Percentiles rank a stretch among this genome's conserved stretches.
phyloP scores from a whole-genome alignment of 441 rosid genomes.

The Croton setiger region DNA sequence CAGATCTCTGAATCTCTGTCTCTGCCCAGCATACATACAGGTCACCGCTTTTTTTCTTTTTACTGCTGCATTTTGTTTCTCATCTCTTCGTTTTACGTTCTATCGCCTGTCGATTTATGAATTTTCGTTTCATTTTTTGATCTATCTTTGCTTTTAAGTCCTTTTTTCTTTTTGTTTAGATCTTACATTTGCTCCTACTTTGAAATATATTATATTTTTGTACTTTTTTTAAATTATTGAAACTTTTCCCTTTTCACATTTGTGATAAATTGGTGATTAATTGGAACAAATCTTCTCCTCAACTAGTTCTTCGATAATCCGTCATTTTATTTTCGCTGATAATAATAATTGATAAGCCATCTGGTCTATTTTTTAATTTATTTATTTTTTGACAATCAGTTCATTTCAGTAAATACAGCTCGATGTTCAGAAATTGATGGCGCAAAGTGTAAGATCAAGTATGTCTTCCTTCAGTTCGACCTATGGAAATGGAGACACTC shows the following conservation, averaged over 20 bases:
- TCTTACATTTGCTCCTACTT: not conserved
- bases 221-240: too few relatives aligned
- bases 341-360: too few relatives aligned
- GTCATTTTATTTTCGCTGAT: too few relatives aligned
- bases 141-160: not conserved
- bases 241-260: not conserved
- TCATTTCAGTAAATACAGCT: constrained; percentile 30
- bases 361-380: too few relatives aligned
- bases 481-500: constrained; percentile 40
- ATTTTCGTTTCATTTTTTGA: too few relatives aligned
- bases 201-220: too few relatives aligned
- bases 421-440: constrained; percentile 36
- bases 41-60: not conserved
- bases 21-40: not conserved
- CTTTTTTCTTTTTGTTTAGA: not conserved
- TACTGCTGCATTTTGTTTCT: not conserved
- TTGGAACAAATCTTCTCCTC: too few relatives aligned
- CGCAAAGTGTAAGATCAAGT: constrained; percentile 48
- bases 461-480: constrained; percentile 51
- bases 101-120: not conserved
- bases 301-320: too few relatives aligned
- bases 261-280: too few relatives aligned
- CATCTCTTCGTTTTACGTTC: not conserved
- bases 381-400: not conserved
- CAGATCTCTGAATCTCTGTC: constrained; percentile 12